Conservation (phyloP, 176 grass and related monocot species). For the Alloteropsis semialata region DNA sequence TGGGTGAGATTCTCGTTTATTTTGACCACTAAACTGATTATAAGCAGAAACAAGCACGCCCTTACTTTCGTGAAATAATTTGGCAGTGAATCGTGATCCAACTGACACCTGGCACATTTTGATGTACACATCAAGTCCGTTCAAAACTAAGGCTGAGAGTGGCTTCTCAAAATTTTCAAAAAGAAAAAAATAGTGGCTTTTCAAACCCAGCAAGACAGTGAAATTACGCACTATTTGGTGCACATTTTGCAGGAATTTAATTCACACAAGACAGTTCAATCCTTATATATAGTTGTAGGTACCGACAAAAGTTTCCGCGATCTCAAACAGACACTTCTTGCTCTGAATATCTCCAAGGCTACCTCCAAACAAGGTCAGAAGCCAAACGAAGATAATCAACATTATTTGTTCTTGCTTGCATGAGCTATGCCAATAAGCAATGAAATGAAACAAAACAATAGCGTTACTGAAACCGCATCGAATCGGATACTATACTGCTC, state of each 20-base stretch:
- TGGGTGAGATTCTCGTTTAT: too few species aligned
- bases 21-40: too few species aligned
- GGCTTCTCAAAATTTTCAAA: too few species aligned
- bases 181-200: too few species aligned
- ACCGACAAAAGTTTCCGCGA: neutral
- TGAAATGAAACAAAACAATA: neutral
- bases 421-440: neutral
- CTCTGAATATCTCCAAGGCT: neutral
- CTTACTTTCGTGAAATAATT: neutral
- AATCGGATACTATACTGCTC: neutral
- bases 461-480: neutral
- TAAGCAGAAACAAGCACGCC: too few species aligned
- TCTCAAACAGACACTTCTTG: neutral
- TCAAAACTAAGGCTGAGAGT: neutral
- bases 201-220: neutral
- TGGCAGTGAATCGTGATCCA: neutral
- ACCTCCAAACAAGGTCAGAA: neutral
- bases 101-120: neutral
- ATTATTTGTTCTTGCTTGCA: neutral
- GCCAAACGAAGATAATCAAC: neutral
- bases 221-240: neutral
- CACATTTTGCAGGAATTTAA: neutral
- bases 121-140: neutral
- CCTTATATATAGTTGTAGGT: neutral
- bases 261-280: neutral